Evolutionary conservation across 2,329 filamentous ascomycete species (phyloP).

Genomic region (Mycosphaerelloides madeirae): DNA sequence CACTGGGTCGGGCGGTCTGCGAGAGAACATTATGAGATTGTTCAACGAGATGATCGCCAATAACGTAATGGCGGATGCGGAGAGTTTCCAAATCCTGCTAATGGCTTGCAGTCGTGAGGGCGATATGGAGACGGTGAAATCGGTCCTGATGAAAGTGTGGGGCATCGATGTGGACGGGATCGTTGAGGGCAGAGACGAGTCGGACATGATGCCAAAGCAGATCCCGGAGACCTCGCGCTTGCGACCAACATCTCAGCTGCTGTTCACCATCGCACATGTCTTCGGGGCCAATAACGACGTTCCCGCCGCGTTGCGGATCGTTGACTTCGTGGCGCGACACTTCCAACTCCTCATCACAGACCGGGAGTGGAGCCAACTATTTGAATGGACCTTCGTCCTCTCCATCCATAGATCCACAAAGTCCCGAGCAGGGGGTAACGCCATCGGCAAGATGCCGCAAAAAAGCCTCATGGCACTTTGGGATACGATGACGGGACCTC

Average conservation of each 20-base stretch:
- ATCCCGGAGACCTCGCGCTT: conserved; percentile 50
- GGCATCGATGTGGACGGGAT: conserved; percentile 47
- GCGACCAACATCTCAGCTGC: conserved; percentile 54
- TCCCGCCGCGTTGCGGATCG: conserved; percentile 51
- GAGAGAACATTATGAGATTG: conserved; percentile 30
- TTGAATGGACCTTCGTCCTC: conserved; percentile 63
- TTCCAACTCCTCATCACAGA: conserved; percentile 56
- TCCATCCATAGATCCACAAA: conserved; percentile 32
- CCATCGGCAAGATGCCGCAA: conserved; percentile 35
- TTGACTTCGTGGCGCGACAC: conserved; percentile 58
- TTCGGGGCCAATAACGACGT: conserved; percentile 65
- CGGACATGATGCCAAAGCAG: conserved; percentile 31
- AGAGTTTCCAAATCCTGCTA: conserved; percentile 52
- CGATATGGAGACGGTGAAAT: conserved; percentile 43
- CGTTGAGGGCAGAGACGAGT: conserved; percentile 28
- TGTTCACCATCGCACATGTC: conserved; percentile 63
- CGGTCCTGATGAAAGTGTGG: conserved; percentile 51
- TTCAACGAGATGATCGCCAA: conserved; percentile 47
- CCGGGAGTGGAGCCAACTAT: conserved; percentile 60
- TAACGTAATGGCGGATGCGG: conserved; percentile 45
- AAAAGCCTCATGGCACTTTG: conserved; percentile 53
- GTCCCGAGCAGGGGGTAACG: conserved; percentile 27
- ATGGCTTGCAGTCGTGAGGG: conserved; percentile 51
- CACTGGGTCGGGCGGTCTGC: conserved; percentile 28
- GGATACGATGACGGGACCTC: conserved; percentile 55